Evolutionary conservation across 495 filamentous ascomycete species (phyloP), one percentile per base, ranked within the genome.

Genomic region (Aspergillus saccharolyticus): DNA sequence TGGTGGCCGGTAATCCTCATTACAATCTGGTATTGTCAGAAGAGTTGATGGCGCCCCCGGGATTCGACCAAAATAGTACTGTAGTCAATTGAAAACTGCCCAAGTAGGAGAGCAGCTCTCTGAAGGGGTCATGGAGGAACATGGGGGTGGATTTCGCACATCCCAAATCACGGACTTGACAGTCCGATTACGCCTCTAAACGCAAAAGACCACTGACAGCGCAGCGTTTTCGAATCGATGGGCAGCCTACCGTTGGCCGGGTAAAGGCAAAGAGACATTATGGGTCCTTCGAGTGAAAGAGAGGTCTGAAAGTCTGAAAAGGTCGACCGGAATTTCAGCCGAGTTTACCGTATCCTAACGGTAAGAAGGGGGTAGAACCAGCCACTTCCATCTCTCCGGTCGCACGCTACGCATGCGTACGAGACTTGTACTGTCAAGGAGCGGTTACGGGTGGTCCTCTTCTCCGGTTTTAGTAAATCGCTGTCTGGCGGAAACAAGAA

Each of bases 361-460:
- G 53, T 45, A 55, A 46, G 24, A 44, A 45, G 22, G 53, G 53
- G 53, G 53, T 42, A 18, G 24, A 33, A 22, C 51, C 54, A 55
- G 55, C 56, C 44, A 53, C 56, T 66, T 63, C 62, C 64, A 60
- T 66, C 57, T 66, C 57, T 65, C 54, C 66, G 64, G 61, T 66
- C 58, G 69, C 60, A 70, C 66, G 55, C 61, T 59, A 64, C 69
- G 64, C 68, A 76, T 69, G 66, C 58, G 70, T 78, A 73, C 60
- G 54, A 56, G 56, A 15, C 54, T 57, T 56, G 65, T 70, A 73
- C 63, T 61, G 70, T 73, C 66, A 67, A 39, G 58, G 46, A 69
- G 74, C 70, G 75, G 66, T 76, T 76, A 79, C 72, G 71, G 71
- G 63, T 69, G 25, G 25, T 9, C 59, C 68, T 69, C 66, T 63